Evolutionary conservation across 768 basidiomycete species (phyloP).

Genomic region (Boletus rufocinnamomeus): DNA sequence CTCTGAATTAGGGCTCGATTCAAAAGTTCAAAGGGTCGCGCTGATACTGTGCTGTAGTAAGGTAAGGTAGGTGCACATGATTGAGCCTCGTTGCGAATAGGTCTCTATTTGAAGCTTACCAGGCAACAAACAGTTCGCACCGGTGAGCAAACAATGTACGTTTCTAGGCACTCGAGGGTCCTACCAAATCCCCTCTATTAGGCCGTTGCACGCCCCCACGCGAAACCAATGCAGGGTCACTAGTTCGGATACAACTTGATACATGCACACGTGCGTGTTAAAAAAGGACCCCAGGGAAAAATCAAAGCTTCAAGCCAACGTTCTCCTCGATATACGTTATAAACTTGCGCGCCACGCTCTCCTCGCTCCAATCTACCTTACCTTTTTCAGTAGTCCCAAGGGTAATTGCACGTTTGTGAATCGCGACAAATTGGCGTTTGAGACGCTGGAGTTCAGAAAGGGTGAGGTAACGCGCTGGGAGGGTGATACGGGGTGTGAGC

Average conservation of each 20-base stretch:
- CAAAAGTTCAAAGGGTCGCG: background rate
- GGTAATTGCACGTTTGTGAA: conserved; percentile 88
- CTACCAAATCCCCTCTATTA: background rate
- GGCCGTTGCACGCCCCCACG: background rate
- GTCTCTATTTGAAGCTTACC: background rate
- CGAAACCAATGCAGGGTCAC: no score
- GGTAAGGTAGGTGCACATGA: background rate
- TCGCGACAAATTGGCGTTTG: conserved; percentile 88
- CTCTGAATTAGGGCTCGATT: background rate
- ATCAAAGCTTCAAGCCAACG: conserved; percentile 43
- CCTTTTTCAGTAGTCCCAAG: conserved; percentile 81
- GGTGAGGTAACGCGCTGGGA: conserved; percentile 74
- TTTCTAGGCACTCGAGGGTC: no score
- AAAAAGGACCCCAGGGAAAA: background rate
- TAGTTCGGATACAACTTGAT: background rate
- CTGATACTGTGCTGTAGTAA: background rate
- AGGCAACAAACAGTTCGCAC: background rate
- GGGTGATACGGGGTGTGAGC: conserved; percentile 49
- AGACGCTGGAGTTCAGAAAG: conserved; percentile 85
- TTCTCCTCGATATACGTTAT: conserved; percentile 71
- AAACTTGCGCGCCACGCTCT: conserved; percentile 70
- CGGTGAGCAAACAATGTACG: no score
- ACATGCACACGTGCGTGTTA: background rate
- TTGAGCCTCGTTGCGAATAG: background rate
- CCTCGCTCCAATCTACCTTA: conserved; percentile 73